A percentile compares a stretch with the other conserved stretches of the same genome.
Conservation (phyloP, 2,329 filamentous ascomycete species). For the Aurifilum marmelostoma region DNA sequence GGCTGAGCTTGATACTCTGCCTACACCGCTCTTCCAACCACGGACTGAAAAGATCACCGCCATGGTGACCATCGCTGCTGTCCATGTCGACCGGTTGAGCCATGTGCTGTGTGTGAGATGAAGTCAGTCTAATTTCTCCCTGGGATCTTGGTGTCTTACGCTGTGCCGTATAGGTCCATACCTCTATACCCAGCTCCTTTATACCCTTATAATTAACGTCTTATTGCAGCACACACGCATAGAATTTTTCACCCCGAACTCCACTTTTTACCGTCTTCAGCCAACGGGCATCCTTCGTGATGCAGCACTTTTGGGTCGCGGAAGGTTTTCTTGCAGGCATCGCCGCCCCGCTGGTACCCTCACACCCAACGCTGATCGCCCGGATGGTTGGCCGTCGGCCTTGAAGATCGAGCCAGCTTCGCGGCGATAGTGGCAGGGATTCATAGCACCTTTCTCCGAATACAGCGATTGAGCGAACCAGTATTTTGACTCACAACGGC, state of each 20-base stretch:
- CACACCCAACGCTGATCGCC: constrained; percentile 15
- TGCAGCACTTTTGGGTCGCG: constrained; percentile 6
- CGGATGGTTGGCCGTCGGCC: constrained; percentile 24
- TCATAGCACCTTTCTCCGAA: constrained; percentile 4
- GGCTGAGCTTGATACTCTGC: neutral
- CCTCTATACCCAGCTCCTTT: constrained; percentile 16
- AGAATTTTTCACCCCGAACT: constrained; percentile 17
- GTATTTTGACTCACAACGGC: neutral
- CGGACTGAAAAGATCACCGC: neutral
- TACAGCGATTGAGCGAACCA: constrained; percentile 10
- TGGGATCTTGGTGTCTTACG: constrained; percentile 15
- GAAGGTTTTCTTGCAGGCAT: constrained; percentile 14
- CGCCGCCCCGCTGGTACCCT: constrained; percentile 21
- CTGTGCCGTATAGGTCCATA: constrained; percentile 20
- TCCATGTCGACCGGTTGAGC: neutral
- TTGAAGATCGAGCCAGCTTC: constrained; percentile 18
- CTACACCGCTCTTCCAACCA: constrained; percentile 7
- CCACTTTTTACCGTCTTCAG: constrained; percentile 16
- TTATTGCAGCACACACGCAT: constrained; percentile 23
- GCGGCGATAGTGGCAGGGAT: neutral
- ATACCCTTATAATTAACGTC: constrained; percentile 21
- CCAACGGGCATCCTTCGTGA: constrained; percentile 18
- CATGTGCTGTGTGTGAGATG: neutral
- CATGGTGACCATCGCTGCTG: neutral
- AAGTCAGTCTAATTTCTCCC: constrained; percentile 10